Evolutionary conservation across 2,329 filamentous ascomycete species (phyloP).

Genomic region (Alternaria sp.): DNA sequence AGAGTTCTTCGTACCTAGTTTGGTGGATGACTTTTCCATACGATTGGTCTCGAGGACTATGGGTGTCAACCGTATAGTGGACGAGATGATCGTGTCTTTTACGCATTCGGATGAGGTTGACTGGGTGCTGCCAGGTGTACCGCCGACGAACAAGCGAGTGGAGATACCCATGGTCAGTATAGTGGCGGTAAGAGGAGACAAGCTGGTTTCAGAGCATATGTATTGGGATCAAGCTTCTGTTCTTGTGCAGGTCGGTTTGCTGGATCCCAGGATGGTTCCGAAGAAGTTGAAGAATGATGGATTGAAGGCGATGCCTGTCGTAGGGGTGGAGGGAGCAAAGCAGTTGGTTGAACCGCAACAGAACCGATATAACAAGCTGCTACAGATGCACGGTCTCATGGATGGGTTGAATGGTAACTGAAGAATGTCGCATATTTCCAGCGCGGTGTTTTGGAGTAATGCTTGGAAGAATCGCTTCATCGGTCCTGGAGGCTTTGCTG

Average conservation of each 20-base stretch:
- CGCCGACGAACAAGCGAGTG: constrained; percentile 62
- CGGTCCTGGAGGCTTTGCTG: background rate
- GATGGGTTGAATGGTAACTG: constrained; percentile 28
- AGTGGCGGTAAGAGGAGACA: constrained; percentile 60
- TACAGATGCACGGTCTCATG: constrained; percentile 45
- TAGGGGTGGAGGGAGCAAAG: constrained; percentile 49
- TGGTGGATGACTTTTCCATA: constrained; percentile 61
- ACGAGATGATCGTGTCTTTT: constrained; percentile 64
- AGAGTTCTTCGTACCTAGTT: constrained; percentile 61
- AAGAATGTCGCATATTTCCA: constrained; percentile 2
- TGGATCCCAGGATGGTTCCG: constrained; percentile 62
- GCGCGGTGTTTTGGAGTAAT: constrained; percentile 10
- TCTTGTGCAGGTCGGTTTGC: constrained; percentile 61
- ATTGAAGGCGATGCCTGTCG: constrained; percentile 50
- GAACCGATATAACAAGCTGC: constrained; percentile 50
- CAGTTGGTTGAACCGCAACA: constrained; percentile 51
- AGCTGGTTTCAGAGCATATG: constrained; percentile 62
- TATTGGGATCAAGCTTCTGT: constrained; percentile 68
- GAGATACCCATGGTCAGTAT: constrained; percentile 64
- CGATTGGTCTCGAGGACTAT: constrained; percentile 62
- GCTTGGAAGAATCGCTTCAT: background rate
- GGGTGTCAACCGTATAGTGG: constrained; percentile 63
- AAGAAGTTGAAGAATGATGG: constrained; percentile 48
- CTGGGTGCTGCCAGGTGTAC: constrained; percentile 64
- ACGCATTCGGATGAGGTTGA: constrained; percentile 63